Conservation (phyloP, 1,284 basidiomycete genomes). For the Pholiota adiposa region DNA sequence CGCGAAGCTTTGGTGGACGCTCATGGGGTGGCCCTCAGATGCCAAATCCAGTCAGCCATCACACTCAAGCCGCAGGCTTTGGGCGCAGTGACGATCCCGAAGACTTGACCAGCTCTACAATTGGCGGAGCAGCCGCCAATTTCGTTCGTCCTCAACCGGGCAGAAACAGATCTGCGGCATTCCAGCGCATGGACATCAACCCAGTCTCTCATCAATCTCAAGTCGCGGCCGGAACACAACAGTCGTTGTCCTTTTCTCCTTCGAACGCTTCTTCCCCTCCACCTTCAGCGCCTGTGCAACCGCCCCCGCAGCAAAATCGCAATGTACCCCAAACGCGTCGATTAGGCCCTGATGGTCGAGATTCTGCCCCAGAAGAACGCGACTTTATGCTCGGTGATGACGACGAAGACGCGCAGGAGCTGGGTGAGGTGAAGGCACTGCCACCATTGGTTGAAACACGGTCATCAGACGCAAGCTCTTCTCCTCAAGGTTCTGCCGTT, state of each 20-base stretch:
- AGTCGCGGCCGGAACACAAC: conserved; percentile 24
- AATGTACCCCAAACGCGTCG: conserved; percentile 13
- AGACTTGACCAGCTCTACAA: not conserved
- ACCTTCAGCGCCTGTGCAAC: conserved; percentile 7
- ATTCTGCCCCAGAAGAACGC: conserved; percentile 31
- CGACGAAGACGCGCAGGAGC: conserved; percentile 22
- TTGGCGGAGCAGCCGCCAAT: conserved; percentile 13
- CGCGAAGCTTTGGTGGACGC: conserved; percentile 11
- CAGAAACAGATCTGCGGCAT: conserved; percentile 19
- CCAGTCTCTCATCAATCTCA: conserved; percentile 48
- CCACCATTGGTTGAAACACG: not conserved
- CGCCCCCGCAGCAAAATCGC: conserved; percentile 7
- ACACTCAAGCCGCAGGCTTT: conserved; percentile 37
- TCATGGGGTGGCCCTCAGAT: conserved; percentile 19
- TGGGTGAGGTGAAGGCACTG: conserved; percentile 16
- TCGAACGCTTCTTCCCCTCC: conserved; percentile 17
- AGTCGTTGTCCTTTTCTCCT: conserved; percentile 22
- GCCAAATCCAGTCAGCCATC: conserved; percentile 46
- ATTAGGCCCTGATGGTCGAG: conserved; percentile 12
- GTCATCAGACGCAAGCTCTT: not conserved
- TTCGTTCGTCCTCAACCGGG: conserved; percentile 33
- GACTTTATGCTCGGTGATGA: conserved; percentile 39
- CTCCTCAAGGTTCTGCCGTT: not conserved
- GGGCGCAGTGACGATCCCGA: conserved; percentile 21
- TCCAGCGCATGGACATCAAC: conserved; percentile 34